Conservation (phyloP, 1,284 basidiomycete species). For the Ceratobasidium sp. region DNA sequence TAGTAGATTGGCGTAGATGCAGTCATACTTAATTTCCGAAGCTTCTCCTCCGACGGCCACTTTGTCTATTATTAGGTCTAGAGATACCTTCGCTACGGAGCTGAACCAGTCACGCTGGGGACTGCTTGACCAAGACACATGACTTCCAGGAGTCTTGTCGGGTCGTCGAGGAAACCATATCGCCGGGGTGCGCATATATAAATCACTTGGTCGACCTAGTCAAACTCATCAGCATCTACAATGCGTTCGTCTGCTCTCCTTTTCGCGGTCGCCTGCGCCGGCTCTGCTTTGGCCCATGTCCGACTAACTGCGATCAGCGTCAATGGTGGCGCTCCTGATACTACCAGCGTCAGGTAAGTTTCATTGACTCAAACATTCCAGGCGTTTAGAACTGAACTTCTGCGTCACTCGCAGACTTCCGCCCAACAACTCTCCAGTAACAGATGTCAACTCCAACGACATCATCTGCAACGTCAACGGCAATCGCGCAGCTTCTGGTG, state of each 20-base stretch:
- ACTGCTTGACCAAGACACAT: background rate
- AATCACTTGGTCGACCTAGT: background rate
- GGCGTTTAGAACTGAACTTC: background rate
- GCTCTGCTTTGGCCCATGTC: constrained; percentile 39
- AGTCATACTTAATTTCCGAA: background rate
- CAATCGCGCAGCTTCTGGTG: constrained; percentile 32
- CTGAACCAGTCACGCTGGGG: background rate
- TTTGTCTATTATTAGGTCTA: background rate
- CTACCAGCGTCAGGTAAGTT: constrained; percentile 29
- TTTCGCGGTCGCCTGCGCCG: constrained; percentile 12
- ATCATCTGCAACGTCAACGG: constrained; percentile 45
- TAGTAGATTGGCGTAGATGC: background rate
- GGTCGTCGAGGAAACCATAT: constrained; percentile 54
- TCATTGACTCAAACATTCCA: no score
- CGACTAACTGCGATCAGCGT: constrained; percentile 46
- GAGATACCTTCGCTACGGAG: background rate
- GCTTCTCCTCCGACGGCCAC: no score
- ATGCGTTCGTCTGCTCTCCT: constrained; percentile 25
- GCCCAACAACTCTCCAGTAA: constrained; percentile 43
- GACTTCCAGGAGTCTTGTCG: constrained; percentile 5
- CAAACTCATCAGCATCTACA: constrained; percentile 48
- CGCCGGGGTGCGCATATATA: constrained; percentile 11
- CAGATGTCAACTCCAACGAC: constrained; percentile 45
- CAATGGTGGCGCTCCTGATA: constrained; percentile 44
- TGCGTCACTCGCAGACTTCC: constrained; percentile 29